Evolutionary conservation across 2,329 filamentous ascomycete species (phyloP), one percentile per base, ranked within the genome.

Genomic region (Aspergillus arachidicola): DNA sequence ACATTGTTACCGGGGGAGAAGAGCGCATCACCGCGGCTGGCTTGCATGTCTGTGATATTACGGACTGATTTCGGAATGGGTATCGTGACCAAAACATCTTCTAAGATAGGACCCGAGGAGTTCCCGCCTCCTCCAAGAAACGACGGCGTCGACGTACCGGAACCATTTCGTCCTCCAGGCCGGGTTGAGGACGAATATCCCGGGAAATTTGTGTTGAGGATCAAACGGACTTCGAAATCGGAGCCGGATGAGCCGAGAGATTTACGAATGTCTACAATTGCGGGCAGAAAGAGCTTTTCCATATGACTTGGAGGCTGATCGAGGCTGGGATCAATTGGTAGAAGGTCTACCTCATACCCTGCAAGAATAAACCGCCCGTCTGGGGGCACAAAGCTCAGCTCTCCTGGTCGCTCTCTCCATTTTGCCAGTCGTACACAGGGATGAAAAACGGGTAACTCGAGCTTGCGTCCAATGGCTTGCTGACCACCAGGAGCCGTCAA

Each of bases 311-410:
- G 78, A 59, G 80, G 85, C 21, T 85, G 82, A 58, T 83, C 83
- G 69, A 86, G 85, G 23, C 85, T 83, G 68, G 82, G 84, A 19
- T 88, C 85, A 57, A 90, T 86, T 0, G 93, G 93, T 14, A 98
- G 83, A 26, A 99, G 80, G 76, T 99, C 92, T 23, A 96, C 93
- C 77, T 97, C 94, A 74, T 99, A 99, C 26, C 93, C 94, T 36
- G 93, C 94, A 21, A 99, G 84, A 46, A 97, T 91, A 76, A 98
- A 99, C 50, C 93, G 87, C 36, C 95, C 95, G 76, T 99, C 95
- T 0, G 95, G 95, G 2, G 95, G 95, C 14, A 99, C 87, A 73
- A 99, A 99, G 74, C 92, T 96, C n/a, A 99, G 83, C 68, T 97
- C 91, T 3, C 95, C 95, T 0, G 94, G 93, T 60, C 88, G 87